Percentiles rank a stretch among this genome's conserved stretches.
Conservation (phyloP, 129 eudicot genomes). For the Artemisia annua region DNA sequence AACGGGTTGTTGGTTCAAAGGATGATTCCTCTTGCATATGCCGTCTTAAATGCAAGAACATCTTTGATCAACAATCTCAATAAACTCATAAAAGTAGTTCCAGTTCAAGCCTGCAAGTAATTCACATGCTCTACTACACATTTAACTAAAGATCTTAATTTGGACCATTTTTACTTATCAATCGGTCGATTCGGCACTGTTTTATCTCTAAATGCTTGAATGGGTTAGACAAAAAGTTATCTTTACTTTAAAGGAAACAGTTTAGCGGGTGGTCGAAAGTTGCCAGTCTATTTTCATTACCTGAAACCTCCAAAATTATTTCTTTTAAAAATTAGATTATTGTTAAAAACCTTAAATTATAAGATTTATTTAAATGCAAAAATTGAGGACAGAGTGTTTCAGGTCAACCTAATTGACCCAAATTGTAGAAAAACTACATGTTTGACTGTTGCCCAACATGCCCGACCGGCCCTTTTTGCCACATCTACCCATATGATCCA, state of each 20-base stretch:
- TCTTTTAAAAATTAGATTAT: background rate
- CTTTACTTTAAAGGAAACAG: background rate
- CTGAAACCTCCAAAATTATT: background rate
- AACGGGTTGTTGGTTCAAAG: slow-evolving; percentile 69
- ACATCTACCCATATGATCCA: background rate
- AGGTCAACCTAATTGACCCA: background rate
- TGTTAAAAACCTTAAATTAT: background rate
- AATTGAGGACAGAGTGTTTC: background rate
- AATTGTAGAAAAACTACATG: background rate
- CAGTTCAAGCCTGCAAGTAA: slow-evolving; percentile 94
- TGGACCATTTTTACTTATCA: background rate
- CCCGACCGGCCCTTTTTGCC: background rate
- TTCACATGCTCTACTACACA: slow-evolving; percentile 16
- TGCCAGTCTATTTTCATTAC: background rate
- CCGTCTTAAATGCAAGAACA: slow-evolving; percentile 72
- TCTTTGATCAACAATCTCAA: slow-evolving; percentile 75
- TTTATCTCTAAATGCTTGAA: slow-evolving; percentile 3
- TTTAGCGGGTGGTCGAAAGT: background rate
- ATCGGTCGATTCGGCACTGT: background rate
- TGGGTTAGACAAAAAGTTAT: background rate
- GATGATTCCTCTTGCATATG: slow-evolving; percentile 82
- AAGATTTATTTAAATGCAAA: too few relatives aligned
- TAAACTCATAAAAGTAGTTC: slow-evolving; percentile 75
- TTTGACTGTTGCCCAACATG: background rate
- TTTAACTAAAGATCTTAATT: background rate